phyloP scores from a whole-genome alignment of 116 monocot species.

The Posidonia oceanica region DNA sequence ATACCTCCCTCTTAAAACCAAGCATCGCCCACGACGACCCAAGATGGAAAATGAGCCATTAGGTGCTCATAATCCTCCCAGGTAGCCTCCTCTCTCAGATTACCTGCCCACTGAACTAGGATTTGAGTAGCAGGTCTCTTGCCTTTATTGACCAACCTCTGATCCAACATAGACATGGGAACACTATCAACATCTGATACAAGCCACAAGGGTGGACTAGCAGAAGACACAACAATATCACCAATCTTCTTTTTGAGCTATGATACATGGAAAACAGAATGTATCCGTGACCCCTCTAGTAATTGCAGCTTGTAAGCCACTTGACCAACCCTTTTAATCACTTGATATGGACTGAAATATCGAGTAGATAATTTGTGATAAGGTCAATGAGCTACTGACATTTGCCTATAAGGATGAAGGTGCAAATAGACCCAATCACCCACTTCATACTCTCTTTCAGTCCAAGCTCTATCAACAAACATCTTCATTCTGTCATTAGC shows the following conservation, averaged over 20 bases:
- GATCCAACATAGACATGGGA: too few relatives aligned
- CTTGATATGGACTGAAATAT: neutral
- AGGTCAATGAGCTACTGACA: neutral
- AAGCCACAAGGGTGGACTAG: too few relatives aligned
- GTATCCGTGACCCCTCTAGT: neutral
- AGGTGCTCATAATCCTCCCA: too few relatives aligned
- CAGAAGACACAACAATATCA: too few relatives aligned
- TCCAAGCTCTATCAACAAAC: neutral
- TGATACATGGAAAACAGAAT: neutral
- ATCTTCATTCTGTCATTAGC: neutral
- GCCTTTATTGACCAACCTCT: too few relatives aligned
- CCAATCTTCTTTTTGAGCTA: neutral
- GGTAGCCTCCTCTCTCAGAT: too few relatives aligned
- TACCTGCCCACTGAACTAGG: too few relatives aligned
- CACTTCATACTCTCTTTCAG: neutral
- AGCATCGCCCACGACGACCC: too few relatives aligned
- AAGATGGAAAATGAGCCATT: too few relatives aligned
- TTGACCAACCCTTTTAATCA: neutral
- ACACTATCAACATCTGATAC: too few relatives aligned
- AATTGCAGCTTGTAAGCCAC: neutral
- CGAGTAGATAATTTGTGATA: neutral
- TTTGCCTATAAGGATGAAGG: conserved; percentile 1
- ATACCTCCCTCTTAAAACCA: too few relatives aligned
- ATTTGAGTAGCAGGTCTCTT: too few relatives aligned
- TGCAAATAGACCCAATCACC: conserved; percentile 4